Percentiles rank a stretch among this genome's conserved stretches.
phyloP scores from a whole-genome alignment of 2,329 filamentous ascomycete species.

The Aureobasidium sp. region DNA sequence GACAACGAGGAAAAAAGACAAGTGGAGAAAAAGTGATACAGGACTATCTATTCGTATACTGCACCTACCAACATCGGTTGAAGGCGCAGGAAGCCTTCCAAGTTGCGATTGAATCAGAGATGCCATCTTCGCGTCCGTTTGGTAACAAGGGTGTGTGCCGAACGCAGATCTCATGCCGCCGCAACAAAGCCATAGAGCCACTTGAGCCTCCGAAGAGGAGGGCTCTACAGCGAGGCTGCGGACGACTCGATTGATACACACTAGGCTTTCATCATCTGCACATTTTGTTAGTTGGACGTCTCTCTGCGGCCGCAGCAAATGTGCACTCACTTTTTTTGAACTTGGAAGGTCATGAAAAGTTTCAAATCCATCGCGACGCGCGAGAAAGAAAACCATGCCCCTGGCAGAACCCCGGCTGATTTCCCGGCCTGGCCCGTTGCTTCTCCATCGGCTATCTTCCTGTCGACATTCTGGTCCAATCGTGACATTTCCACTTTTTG shows the following conservation, averaged over 20 bases:
- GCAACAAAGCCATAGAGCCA: slow-evolving; percentile 61
- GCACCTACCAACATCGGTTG: not conserved
- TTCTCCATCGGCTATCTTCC: not conserved
- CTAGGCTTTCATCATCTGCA: slow-evolving; percentile 98
- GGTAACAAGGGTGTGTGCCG: slow-evolving; percentile 99
- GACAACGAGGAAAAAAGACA: not conserved
- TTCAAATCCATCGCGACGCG: slow-evolving; percentile 35
- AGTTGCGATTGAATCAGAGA: slow-evolving; percentile 64
- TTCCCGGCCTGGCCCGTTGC: not conserved
- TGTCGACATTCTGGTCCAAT: not conserved
- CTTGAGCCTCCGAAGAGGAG: slow-evolving; percentile 87
- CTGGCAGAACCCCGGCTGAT: not conserved
- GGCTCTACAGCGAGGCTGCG: slow-evolving; percentile 61
- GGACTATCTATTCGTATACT: not conserved
- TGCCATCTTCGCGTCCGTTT: slow-evolving; percentile 95
- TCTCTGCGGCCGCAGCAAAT: not conserved
- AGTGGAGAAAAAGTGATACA: not conserved
- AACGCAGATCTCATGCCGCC: slow-evolving; percentile 94
- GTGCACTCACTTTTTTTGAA: slow-evolving; percentile 86
- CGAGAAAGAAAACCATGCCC: slow-evolving; percentile 18
- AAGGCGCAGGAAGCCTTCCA: slow-evolving; percentile 39
- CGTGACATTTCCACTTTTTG: not conserved
- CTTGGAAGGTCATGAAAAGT: slow-evolving; percentile 86
- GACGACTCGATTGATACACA: slow-evolving; percentile 87
- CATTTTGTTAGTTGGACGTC: slow-evolving; percentile 21